Evolutionary conservation across 768 basidiomycete species (phyloP).

Genomic region (Dictyophora rubrovolvata): DNA sequence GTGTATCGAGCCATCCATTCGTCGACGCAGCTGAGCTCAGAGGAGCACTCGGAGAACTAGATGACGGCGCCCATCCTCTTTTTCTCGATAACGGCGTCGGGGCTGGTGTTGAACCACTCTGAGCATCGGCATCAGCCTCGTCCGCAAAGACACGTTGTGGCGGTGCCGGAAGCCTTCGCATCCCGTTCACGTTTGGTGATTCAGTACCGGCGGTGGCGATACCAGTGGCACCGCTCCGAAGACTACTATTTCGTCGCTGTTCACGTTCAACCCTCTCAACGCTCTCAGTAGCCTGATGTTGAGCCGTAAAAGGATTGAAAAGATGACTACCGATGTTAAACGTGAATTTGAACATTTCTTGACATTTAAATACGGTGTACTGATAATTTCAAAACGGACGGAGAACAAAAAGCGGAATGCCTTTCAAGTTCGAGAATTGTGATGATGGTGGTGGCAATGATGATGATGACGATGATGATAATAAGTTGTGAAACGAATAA

Average conservation of each 20-base stretch:
- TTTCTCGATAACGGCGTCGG: conserved; percentile 38
- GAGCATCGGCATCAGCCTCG: neutral
- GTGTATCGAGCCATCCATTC: conserved; percentile 60
- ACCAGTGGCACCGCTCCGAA: neutral
- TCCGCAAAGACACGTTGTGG: conserved; percentile 14
- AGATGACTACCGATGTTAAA: conserved; percentile 1
- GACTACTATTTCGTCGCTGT: neutral
- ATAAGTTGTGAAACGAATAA: too few relatives aligned
- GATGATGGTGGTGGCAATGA: too few relatives aligned
- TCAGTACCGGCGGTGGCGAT: too few relatives aligned
- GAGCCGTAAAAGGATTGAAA: conserved; percentile 4
- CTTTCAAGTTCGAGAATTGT: too few relatives aligned
- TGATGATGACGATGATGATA: too few relatives aligned
- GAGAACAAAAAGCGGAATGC: too few relatives aligned
- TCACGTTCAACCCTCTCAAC: neutral
- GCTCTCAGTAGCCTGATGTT: neutral
- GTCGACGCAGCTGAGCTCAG: conserved; percentile 43
- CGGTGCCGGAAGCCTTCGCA: conserved; percentile 2
- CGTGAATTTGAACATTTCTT: conserved; percentile 9
- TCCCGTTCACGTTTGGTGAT: neutral
- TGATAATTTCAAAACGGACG: too few relatives aligned
- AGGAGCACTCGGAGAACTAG: conserved; percentile 44
- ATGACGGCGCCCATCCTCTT: conserved; percentile 64
- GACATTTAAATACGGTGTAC: too few relatives aligned
- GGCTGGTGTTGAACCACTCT: conserved; percentile 17